A percentile compares a stretch with the other conserved stretches of the same genome.
Evolutionary conservation across 106 monocot species (phyloP).

Genomic region (Chionographis japonica): DNA sequence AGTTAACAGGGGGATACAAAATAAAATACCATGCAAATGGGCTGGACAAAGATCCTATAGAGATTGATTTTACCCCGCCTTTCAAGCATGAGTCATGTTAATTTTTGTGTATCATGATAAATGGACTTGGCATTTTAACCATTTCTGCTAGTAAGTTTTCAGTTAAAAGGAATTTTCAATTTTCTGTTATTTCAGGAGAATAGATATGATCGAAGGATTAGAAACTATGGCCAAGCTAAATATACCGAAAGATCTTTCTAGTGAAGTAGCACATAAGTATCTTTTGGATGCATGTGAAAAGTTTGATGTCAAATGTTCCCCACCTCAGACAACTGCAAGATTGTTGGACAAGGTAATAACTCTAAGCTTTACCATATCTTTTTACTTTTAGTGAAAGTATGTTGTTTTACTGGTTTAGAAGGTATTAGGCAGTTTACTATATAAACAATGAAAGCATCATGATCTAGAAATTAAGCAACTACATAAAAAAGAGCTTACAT

Average conservation of each 20-base stretch:
- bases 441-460: no score
- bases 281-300: constrained; percentile 74
- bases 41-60: constrained; percentile 72
- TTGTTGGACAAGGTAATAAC: constrained; percentile 76
- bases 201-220: constrained; percentile 89
- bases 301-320: constrained; percentile 89
- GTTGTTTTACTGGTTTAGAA: background rate
- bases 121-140: background rate
- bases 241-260: constrained; percentile 85
- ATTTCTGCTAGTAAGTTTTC: background rate
- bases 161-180: background rate
- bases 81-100: constrained; percentile 47
- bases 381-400: background rate
- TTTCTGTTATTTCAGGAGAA: constrained; percentile 34
- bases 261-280: constrained; percentile 83
- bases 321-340: constrained; percentile 78
- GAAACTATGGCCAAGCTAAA: constrained; percentile 62
- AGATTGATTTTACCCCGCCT: constrained; percentile 96
- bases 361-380: background rate
- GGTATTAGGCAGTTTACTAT: no score
- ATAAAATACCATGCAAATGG: constrained; percentile 91
- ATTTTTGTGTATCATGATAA: background rate
- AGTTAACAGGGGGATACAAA: constrained; percentile 88
- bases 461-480: no score
- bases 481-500: no score